Evolutionary conservation across 2,329 filamentous ascomycete species (phyloP).

Genomic region (Xenoacremonium recifei): DNA sequence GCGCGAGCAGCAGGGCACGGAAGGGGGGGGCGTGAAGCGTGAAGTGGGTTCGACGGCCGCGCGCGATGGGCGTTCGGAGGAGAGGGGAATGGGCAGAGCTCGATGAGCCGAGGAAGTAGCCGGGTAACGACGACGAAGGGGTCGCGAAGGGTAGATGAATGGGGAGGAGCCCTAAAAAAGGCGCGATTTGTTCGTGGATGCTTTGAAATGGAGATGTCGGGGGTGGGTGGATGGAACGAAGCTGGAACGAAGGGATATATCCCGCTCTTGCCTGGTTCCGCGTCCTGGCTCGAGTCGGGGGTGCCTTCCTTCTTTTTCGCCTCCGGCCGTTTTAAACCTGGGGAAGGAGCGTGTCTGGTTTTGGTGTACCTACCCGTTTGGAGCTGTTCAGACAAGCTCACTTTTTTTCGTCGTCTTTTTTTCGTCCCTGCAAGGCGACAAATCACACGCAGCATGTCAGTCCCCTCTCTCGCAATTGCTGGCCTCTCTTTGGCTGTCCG

Average conservation of each 20-base stretch:
- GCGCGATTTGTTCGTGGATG: neutral
- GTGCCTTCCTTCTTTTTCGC: no score
- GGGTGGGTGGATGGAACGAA: neutral
- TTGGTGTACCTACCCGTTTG: neutral
- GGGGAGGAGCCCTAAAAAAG: no score
- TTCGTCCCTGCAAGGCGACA: neutral
- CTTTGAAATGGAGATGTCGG: neutral
- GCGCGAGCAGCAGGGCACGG: slow-evolving; percentile 3
- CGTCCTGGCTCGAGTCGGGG: no score
- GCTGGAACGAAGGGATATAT: no score
- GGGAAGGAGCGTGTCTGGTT: no score
- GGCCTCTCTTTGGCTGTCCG: neutral
- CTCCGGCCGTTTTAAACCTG: no score
- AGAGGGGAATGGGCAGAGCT: slow-evolving; percentile 4
- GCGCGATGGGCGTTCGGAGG: slow-evolving; percentile 10
- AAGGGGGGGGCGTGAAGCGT: slow-evolving; percentile 1
- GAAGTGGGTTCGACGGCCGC: slow-evolving; percentile 2
- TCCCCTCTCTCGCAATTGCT: neutral
- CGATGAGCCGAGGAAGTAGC: slow-evolving; percentile 26
- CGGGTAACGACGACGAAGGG: slow-evolving; percentile 16
- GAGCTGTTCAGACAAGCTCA: neutral
- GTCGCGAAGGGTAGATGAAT: no score
- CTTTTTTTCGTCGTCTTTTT: neutral
- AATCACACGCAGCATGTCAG: neutral
- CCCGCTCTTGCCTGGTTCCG: no score